These are phyloP conservation scores for Torrubiellomyces zombiae DNA, from an alignment of 2,329 filamentous ascomycete genomes.

Conservation along the genomic window DNA sequence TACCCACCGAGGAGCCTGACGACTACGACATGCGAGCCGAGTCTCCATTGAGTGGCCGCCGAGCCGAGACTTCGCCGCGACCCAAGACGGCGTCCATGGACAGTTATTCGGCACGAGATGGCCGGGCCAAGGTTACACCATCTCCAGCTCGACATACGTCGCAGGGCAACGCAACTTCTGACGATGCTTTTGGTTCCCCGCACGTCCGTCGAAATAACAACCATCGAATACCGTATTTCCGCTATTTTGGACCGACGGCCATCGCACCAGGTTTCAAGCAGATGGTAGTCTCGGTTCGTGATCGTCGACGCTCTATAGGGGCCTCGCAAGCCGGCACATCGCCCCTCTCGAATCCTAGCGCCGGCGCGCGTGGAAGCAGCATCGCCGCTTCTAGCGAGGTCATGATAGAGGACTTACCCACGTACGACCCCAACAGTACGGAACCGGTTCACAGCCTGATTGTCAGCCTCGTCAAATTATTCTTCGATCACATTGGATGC, in stretches of 20 bases:
- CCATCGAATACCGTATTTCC: slow-evolving; percentile 68
- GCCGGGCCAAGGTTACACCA: slow-evolving; percentile 1
- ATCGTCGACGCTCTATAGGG: slow-evolving; percentile 41
- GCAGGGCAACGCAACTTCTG: slow-evolving; percentile 5
- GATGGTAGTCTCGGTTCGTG: slow-evolving; percentile 67
- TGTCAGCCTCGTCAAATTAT: slow-evolving; percentile 58
- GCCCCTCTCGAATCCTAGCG: slow-evolving; percentile 24
- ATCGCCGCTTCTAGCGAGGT: slow-evolving; percentile 26
- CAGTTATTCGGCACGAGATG: no score
- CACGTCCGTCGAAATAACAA: slow-evolving; percentile 33
- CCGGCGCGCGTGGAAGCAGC: slow-evolving; percentile 18
- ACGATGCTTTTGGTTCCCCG: slow-evolving; percentile 21
- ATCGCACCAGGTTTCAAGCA: slow-evolving; percentile 88
- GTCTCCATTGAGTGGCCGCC: no score
- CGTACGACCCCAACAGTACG: slow-evolving; percentile 59
- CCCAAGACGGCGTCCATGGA: no score
- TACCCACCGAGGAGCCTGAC: background rate
- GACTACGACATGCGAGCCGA: no score
- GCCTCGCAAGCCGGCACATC: slow-evolving; percentile 40
- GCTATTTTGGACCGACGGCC: slow-evolving; percentile 80
- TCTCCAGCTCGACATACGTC: slow-evolving; percentile 6
- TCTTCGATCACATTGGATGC: slow-evolving; percentile 69
- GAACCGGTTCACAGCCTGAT: slow-evolving; percentile 60
- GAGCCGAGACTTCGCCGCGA: no score
- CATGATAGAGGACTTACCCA: slow-evolving; percentile 40